Conservation (phyloP, 176 grass and related monocot genomes). For the Stipa capillata region DNA sequence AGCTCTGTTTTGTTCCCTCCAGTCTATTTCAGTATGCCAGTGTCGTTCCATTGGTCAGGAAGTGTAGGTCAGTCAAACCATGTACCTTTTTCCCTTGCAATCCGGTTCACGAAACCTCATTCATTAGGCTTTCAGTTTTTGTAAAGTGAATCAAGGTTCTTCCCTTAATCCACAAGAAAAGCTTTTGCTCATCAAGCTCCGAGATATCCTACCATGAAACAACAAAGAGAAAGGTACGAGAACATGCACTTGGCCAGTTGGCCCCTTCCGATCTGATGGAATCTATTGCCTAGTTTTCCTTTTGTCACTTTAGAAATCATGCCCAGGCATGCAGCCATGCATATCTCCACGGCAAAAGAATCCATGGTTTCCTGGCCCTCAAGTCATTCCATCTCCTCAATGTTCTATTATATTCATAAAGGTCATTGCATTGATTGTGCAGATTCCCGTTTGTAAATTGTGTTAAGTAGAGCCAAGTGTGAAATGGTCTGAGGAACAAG, state of each 20-base stretch:
- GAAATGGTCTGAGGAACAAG: neutral
- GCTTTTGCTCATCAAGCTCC: constrained; percentile 23
- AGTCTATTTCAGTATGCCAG: neutral
- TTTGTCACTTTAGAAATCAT: constrained; percentile 44
- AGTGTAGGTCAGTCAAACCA: neutral
- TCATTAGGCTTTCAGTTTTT: constrained; percentile 20
- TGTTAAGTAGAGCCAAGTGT: neutral
- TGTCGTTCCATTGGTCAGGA: neutral
- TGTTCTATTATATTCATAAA: constrained; percentile 33
- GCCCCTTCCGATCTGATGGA: constrained; percentile 23
- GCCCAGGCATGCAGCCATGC: constrained; percentile 32
- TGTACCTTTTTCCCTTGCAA: neutral
- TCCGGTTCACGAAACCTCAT: constrained; percentile 9
- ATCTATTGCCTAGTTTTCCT: constrained; percentile 37
- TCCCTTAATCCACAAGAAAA: constrained; percentile 85
- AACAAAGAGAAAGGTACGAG: constrained; percentile 25
- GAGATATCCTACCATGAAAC: constrained; percentile 33
- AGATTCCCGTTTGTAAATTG: too few relatives aligned
- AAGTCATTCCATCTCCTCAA: constrained; percentile 40
- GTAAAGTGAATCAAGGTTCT: constrained; percentile 55
- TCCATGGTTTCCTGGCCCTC: constrained; percentile 51
- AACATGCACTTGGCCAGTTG: constrained; percentile 38
- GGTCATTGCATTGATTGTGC: neutral
- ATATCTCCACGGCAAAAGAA: constrained; percentile 18
- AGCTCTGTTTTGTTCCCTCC: neutral